phyloP scores from a whole-genome alignment of 2,329 filamentous ascomycete genomes.

The Leptographium galeiforme region DNA sequence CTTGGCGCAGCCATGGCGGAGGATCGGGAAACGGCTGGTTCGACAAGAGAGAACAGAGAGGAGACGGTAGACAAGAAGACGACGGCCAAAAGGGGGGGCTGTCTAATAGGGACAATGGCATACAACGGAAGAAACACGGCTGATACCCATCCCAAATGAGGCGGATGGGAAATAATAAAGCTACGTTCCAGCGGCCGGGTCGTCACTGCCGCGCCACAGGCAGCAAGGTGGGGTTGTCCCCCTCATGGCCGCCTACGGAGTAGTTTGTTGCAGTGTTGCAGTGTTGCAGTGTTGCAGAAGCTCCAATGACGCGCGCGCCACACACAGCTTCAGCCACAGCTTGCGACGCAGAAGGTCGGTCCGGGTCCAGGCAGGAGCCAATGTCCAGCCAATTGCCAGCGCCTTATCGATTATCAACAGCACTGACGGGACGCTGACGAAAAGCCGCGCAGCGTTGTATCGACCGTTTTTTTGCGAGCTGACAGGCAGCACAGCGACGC shows the following conservation, averaged over 20 bases:
- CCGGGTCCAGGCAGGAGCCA: too few relatives aligned
- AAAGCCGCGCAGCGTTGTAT: background rate
- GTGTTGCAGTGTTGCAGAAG: too few relatives aligned
- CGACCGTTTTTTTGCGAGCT: background rate
- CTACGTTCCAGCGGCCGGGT: background rate
- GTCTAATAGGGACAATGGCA: background rate
- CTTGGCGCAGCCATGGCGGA: conserved; percentile 18
- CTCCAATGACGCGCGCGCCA: background rate
- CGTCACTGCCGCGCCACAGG: background rate
- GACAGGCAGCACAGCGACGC: too few relatives aligned
- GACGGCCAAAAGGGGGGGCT: background rate
- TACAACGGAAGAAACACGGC: conserved; percentile 1
- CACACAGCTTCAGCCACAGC: conserved; percentile 1
- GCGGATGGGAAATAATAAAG: background rate
- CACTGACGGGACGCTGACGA: background rate
- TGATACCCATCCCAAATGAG: conserved; percentile 2
- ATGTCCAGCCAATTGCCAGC: background rate
- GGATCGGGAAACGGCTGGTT: too few relatives aligned
- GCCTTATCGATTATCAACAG: background rate
- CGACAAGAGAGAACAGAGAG: background rate
- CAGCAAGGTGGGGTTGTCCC: background rate
- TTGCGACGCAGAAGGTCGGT: background rate
- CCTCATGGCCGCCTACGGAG: background rate
- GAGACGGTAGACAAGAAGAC: background rate
- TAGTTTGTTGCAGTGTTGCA: background rate